These are phyloP conservation scores for Caryopteris hybrid DNA, from an alignment of 305 asterid species.

Conservation along the genomic window DNA sequence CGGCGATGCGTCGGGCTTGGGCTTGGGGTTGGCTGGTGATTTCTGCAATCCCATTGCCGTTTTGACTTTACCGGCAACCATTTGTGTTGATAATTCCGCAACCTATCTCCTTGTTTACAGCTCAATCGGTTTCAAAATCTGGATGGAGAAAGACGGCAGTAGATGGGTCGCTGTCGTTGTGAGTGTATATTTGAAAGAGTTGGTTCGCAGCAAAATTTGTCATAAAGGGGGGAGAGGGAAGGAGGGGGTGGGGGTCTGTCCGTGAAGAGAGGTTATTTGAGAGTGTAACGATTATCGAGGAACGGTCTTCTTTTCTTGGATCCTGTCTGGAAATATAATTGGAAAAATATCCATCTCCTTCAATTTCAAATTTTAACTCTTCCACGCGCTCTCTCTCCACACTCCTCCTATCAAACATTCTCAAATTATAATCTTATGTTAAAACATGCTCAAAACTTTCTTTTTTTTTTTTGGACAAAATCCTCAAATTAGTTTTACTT, in stretches of 20 bases:
- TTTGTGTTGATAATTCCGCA: constrained; percentile 25
- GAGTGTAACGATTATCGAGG: constrained; percentile 24
- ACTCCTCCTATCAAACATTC: not conserved
- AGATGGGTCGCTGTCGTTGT: constrained; percentile 26
- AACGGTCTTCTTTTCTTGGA: constrained; percentile 41
- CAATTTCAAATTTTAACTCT: constrained; percentile 20
- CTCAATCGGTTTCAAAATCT: constrained; percentile 13
- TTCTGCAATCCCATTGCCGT: constrained; percentile 66
- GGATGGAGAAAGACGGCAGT: constrained; percentile 28
- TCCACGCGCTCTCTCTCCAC: constrained; percentile 15
- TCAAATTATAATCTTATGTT: too few species aligned
- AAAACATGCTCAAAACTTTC: too few species aligned
- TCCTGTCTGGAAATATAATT: constrained; percentile 11
- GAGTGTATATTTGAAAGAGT: constrained; percentile 18
- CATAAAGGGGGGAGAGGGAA: not conserved
- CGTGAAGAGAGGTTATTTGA: not conserved
- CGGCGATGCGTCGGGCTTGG: constrained; percentile 36
- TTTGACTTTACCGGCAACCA: constrained; percentile 91
- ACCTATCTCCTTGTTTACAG: too few species aligned
- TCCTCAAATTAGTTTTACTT: too few species aligned
- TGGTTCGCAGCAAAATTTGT: not conserved
- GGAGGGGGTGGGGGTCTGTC: not conserved
- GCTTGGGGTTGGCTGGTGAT: constrained; percentile 46
- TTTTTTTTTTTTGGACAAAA: too few species aligned
- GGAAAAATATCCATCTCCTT: not conserved